Evolutionary conservation across 2,329 filamentous ascomycete genomes (phyloP), one percentile per base, ranked within the genome.

Genomic region (Alternaria panax): DNA sequence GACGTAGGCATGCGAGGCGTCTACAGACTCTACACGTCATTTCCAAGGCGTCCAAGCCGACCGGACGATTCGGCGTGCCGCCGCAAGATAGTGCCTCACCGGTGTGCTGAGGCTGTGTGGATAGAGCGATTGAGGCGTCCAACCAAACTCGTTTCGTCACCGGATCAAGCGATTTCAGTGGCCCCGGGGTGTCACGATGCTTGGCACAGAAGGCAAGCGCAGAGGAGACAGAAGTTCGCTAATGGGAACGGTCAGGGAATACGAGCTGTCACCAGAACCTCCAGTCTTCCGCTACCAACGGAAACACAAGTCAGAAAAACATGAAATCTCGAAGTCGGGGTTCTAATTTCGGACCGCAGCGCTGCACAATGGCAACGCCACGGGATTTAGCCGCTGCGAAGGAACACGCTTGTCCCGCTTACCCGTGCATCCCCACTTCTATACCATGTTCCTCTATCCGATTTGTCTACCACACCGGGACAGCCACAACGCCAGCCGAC

Each of bases 21-120:
- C 45, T 30, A 48, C 30, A 48, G 16, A 48, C n/a, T 22, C 45
- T 48, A 27, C 36, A 57, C 41, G 54, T 57, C 25, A 57, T 30
- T 28, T 25, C 20, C 28, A 54, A 43, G 48, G 47, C 41, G 9
- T 40, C 51, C 54, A 28, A 54, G 51, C 42, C n/a, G 22, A 40
- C 56, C 24, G 51, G 51, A 43, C 27, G 25, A 50, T 27, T 42
- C 43, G 51, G 51, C 43, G 51, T 43, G 36, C 56, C 36, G 14
- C 8, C 24, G 36, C 22, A 24, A 47, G 27, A 43, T 22, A 42
- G 27, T 32, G 27, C 32, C 57, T 43, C 16, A n/a, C 28, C 45
- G 24, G 11, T 51, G 28, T 9, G 32, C 28, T 59, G 56, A 43
- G 20, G 45, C 43, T 59, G 51, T 50, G 43, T 28, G 32, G 24